phyloP scores from a whole-genome alignment of 495 filamentous ascomycete genomes.

The Hypoxylon intermedium region DNA sequence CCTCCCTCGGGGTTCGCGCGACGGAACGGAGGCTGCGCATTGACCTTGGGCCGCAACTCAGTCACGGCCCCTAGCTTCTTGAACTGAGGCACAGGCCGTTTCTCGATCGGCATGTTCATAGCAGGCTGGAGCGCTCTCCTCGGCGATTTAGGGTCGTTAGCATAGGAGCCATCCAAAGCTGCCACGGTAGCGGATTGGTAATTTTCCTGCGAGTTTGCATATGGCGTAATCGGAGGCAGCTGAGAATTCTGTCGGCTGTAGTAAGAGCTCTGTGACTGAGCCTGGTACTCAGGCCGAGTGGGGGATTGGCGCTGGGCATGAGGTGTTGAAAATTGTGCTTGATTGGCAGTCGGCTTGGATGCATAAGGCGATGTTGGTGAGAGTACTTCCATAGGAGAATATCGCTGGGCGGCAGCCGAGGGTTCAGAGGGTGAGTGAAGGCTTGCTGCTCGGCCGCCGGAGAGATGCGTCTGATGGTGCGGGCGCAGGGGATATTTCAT shows the following conservation, averaged over 20 bases:
- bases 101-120: conserved; percentile 56
- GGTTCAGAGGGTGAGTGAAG: conserved; percentile 74
- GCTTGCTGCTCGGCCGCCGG: conserved; percentile 51
- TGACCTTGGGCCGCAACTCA: conserved; percentile 83
- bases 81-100: conserved; percentile 86
- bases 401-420: conserved; percentile 83
- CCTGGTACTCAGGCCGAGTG: conserved; percentile 54
- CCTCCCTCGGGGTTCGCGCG: conserved; percentile 96
- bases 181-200: conserved; percentile 74
- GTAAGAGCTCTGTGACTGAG: conserved; percentile 59
- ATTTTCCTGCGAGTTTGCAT: conserved; percentile 62
- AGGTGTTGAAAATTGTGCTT: conserved; percentile 51
- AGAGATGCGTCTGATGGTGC: conserved; percentile 67
- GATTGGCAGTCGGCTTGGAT: conserved; percentile 46
- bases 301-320: conserved; percentile 59
- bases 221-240: conserved; percentile 75
- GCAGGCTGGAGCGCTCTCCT: conserved; percentile 58
- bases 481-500: conserved; percentile 80
- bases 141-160: conserved; percentile 77
- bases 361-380: conserved; percentile 62
- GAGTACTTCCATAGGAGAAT: conserved; percentile 91
- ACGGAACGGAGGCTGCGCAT: conserved; percentile 85
- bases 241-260: conserved; percentile 60
- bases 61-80: conserved; percentile 72
- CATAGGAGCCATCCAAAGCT: conserved; percentile 74